Evolutionary conservation across 345 rosid genomes (phyloP).

Genomic region (Salix caprea): DNA sequence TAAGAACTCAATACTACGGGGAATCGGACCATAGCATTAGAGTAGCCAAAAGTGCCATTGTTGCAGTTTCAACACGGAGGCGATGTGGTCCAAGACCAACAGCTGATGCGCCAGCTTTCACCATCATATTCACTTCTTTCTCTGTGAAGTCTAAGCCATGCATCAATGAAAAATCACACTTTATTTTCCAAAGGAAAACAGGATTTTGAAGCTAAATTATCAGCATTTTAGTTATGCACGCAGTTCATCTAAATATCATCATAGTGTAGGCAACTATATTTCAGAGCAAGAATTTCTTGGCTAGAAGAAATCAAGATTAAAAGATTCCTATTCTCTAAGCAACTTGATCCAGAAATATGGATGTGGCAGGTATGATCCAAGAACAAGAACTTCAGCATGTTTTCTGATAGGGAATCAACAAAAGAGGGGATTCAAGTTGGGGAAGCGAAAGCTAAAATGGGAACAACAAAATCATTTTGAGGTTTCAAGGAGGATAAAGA

Average conservation of each 20-base stretch:
- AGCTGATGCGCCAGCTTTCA: conserved; percentile 64
- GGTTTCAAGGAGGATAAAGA: background rate
- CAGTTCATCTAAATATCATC: background rate
- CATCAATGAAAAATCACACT: background rate
- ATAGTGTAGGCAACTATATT: background rate
- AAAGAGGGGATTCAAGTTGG: background rate
- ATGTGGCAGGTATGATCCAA: background rate
- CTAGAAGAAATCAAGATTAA: background rate
- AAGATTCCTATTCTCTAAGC: background rate
- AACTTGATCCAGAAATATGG: background rate
- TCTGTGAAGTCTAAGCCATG: conserved; percentile 46
- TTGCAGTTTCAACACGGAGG: conserved; percentile 87
- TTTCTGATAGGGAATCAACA: background rate
- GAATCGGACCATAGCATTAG: conserved; percentile 82
- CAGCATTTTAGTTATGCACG: background rate
- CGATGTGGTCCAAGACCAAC: conserved; percentile 84
- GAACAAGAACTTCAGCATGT: background rate
- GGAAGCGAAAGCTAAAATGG: background rate
- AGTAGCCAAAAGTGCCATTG: conserved; percentile 70
- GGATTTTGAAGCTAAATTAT: background rate
- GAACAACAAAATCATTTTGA: background rate
- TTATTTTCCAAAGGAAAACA: background rate
- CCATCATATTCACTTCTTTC: conserved; percentile 51
- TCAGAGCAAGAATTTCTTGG: background rate
- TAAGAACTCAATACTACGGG: conserved; percentile 26